Evolutionary conservation across 768 basidiomycete species (phyloP), one percentile per base, ranked within the genome.

Genomic region (Suillus americanus): DNA sequence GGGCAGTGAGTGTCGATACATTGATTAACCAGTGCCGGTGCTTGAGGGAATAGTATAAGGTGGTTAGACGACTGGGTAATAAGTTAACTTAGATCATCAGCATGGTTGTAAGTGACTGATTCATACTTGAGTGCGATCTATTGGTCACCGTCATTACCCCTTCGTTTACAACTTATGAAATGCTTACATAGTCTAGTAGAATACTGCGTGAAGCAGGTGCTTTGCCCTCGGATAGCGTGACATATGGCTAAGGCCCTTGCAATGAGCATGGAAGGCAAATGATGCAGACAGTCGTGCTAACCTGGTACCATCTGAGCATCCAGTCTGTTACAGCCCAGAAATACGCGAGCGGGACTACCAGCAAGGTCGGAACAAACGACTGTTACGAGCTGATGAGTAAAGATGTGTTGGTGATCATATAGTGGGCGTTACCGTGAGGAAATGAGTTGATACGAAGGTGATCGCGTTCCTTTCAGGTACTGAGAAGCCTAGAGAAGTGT

Each of bases 151-250:
- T 8, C n/a, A 57, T 40, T 6, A 40, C 1, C 16, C 5, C 25
- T 16, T 40, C 3, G 9, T 38, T 38, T 8, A 38, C 38, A 3
- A 57, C 10, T 13, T n/a, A n/a, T 14, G 20, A 54, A 35, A 20
- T 57, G 66, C 85, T 57, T 67, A 89, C 87, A 73, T 91, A 91
- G 72, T 91, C 85, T 30, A 89, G 71, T 20, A 91, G 76, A n/a
- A 91, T 72, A 61, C 85, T 85, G 66, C 86, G 83, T 62, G 86
- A 79, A 1, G 89, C 87, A 2, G 77, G 72, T 1, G 83, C 83
- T 65, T 77, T 76, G 2, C 87, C 88, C 67, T 79, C 77, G 20
- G 83, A 79, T 33, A 91, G 74, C 7, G 81, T 74, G 6, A 91
- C 77, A 65, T 89, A 91, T 3, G 90, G 89, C 89, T 91, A 64